Base-by-base conservation (phyloP, 1,284 basidiomycete genomes). In the Mrakiaceae sp. region DNA sequence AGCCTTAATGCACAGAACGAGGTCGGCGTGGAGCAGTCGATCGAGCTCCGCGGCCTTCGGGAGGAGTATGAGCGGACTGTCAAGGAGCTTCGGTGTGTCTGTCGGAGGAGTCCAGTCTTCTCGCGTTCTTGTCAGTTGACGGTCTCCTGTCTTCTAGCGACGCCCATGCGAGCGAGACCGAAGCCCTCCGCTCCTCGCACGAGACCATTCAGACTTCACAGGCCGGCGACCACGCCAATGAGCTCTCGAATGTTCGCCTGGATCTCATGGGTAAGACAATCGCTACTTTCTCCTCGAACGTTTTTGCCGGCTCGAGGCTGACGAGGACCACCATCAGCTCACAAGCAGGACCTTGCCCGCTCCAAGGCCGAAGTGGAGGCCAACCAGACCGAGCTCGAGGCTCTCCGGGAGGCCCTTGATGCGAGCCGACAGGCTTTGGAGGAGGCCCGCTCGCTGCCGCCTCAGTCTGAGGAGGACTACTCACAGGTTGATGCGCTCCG, bases 401-500 rank as follows among this genome's bases (percentile, higher is more conserved):
- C 81, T 0, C 75, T 87, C 52, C 79, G 84, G 59, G 89, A 91
- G 75, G 84, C 84, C 72, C 79, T 90, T 2, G 86, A 88, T 0
- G 87, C 81, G 0, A 75, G 87, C 51, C 79, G 84, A 60, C 88
- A 91, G 67, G 87, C 90, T 74, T 75, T 90, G 43, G 86, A 88
- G 72, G 55, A 49, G 10, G 39, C 55, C 9, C 48, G 48, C 16
- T 55, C 57, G 14, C 39, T 49, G 3, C 55, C 55, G 10, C 48
- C 56, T 46, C 14, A 54, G 42, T 27, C 27, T 27, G n/a, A 27
- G 3, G 55, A 63, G 3, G 14, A 3, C 43, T 44, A 46, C 14
- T 49, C 50, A 27, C 43, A 27, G 27, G 27, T 46, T 46, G 52
- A 62, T n/a, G 10, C 55, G n/a, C 62, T 63, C 4, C 44, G 40